Evolutionary conservation across 805 yeast species (phyloP).

Genomic region (Wickerhamomyces mucosus): DNA sequence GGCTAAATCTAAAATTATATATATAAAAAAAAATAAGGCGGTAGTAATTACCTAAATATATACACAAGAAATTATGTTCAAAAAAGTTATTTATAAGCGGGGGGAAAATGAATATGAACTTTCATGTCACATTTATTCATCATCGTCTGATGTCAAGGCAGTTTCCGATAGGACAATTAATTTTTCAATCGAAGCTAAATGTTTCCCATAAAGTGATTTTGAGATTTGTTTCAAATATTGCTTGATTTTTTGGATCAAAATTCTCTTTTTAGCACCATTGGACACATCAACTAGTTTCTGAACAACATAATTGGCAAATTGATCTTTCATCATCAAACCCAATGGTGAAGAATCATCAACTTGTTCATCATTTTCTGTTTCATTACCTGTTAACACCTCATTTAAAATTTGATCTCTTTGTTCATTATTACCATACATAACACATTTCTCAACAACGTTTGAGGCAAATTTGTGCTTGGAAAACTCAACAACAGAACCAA

Average conservation of each 20-base stretch:
- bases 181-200: slow-evolving; percentile 74
- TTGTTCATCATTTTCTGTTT: slow-evolving; percentile 24
- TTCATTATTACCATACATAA: slow-evolving; percentile 54
- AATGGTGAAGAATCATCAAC: slow-evolving; percentile 62
- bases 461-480: slow-evolving; percentile 98
- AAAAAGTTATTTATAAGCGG: too few relatives aligned
- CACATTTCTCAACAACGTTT: slow-evolving; percentile 92
- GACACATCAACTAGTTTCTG: slow-evolving; percentile 87
- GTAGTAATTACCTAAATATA: too few relatives aligned
- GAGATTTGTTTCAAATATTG: slow-evolving; percentile 71
- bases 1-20: too few relatives aligned
- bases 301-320: slow-evolving; percentile 94
- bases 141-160: slow-evolving; percentile 18
- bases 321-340: slow-evolving; percentile 94
- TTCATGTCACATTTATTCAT: background rate
- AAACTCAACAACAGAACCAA: slow-evolving; percentile 63
- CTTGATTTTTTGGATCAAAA: slow-evolving; percentile 65
- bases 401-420: slow-evolving; percentile 58
- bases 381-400: slow-evolving; percentile 52
- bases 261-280: slow-evolving; percentile 55
- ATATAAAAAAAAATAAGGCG: too few relatives aligned
- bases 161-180: slow-evolving; percentile 18
- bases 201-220: slow-evolving; percentile 67
- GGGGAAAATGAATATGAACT: too few relatives aligned
- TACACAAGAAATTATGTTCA: too few relatives aligned